A percentile compares a stretch with the other conserved stretches of the same genome.
phyloP scores from a whole-genome alignment of 306 rosid species.

The Fagus crenata region DNA sequence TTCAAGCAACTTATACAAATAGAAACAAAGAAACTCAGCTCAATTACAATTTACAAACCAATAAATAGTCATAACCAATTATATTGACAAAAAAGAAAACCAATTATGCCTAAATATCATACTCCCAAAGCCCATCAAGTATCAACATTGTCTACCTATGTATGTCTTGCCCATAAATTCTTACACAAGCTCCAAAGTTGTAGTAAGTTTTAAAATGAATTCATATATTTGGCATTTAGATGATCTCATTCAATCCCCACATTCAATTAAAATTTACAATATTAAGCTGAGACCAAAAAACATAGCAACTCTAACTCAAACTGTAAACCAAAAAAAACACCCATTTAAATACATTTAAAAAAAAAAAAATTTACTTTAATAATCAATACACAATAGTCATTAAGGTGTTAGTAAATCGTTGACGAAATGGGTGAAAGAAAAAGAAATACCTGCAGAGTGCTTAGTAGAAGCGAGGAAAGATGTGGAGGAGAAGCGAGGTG shows the following conservation, averaged over 20 bases:
- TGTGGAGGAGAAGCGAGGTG: constrained; percentile 62
- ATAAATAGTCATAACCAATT: neutral
- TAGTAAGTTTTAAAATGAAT: too few species aligned
- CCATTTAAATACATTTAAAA: neutral
- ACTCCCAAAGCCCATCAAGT: neutral
- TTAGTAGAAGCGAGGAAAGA: constrained; percentile 48
- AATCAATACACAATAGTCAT: neutral
- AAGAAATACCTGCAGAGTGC: constrained; percentile 47
- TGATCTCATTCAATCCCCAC: neutral
- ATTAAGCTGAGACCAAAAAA: neutral
- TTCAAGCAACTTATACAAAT: neutral
- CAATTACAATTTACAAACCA: neutral
- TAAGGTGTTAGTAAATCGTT: neutral
- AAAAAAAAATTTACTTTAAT: neutral
- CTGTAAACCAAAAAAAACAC: neutral
- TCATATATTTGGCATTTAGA: too few species aligned
- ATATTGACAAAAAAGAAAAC: neutral
- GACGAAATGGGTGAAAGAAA: constrained; percentile 2
- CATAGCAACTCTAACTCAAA: neutral
- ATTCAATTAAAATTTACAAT: neutral
- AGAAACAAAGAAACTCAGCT: neutral
- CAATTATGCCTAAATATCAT: neutral
- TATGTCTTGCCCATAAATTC: neutral
- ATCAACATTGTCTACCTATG: neutral
- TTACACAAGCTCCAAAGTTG: too few species aligned